Evolutionary conservation across 2,329 filamentous ascomycete genomes (phyloP).

Genomic region (Hortaea sp.): DNA sequence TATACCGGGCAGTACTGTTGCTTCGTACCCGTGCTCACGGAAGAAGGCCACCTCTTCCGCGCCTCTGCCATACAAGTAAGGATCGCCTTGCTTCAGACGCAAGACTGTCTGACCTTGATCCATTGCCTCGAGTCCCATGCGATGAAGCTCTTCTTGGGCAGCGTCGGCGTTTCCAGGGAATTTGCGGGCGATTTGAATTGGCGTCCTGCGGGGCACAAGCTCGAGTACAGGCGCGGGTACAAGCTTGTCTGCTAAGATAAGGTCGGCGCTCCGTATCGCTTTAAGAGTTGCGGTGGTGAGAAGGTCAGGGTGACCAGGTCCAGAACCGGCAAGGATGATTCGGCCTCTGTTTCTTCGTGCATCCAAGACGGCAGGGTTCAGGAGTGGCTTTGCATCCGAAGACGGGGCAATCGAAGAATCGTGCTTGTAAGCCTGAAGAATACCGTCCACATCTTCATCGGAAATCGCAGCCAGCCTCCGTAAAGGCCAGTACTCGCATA

Average conservation of each 20-base stretch:
- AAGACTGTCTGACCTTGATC: slow-evolving; percentile 68
- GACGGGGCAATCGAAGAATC: slow-evolving; percentile 23
- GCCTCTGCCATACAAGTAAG: slow-evolving; percentile 89
- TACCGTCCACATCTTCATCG: slow-evolving; percentile 65
- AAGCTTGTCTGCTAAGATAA: slow-evolving; percentile 79
- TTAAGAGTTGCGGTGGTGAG: slow-evolving; percentile 74
- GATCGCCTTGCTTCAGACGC: slow-evolving; percentile 90
- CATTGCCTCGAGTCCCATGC: slow-evolving; percentile 62
- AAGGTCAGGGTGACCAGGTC: slow-evolving; percentile 84
- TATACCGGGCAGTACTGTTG: slow-evolving; percentile 72
- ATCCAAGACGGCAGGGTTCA: slow-evolving; percentile 20
- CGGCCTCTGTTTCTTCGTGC: slow-evolving; percentile 43
- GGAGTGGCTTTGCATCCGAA: slow-evolving; percentile 19
- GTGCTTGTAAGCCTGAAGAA: slow-evolving; percentile 62
- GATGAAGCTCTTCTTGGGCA: slow-evolving; percentile 81
- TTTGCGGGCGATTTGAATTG: slow-evolving; percentile 86
- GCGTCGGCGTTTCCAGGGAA: slow-evolving; percentile 95
- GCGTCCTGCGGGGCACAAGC: slow-evolving; percentile 79
- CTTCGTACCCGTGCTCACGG: slow-evolving; percentile 54
- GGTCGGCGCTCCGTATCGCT: slow-evolving; percentile 62
- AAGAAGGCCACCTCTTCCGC: slow-evolving; percentile 90
- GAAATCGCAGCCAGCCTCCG: slow-evolving; percentile 68
- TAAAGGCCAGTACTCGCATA: slow-evolving; percentile 98
- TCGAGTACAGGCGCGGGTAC: slow-evolving; percentile 77
- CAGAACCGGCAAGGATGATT: slow-evolving; percentile 83